Percentiles rank a stretch among this genome's conserved stretches.
Evolutionary conservation across 1,284 basidiomycete genomes (phyloP).

Genomic region (Somion occarium): DNA sequence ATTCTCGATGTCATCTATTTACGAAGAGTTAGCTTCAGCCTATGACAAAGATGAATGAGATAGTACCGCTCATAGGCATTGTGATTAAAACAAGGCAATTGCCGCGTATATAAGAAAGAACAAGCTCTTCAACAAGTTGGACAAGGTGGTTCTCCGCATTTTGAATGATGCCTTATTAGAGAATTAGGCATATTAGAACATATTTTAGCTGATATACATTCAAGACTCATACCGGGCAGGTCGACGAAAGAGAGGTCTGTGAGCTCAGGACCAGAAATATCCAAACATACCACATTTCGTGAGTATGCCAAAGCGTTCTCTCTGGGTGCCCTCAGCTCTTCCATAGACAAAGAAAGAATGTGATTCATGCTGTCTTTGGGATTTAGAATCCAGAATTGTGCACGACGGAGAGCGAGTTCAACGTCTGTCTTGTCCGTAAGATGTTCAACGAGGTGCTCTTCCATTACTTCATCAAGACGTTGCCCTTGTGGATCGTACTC

Average conservation of each 20-base stretch:
- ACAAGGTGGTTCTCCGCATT: conserved; percentile 42
- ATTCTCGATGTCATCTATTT: conserved; percentile 61
- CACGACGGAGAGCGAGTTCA: conserved; percentile 36
- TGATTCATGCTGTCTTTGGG: conserved; percentile 20
- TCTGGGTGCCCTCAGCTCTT: conserved; percentile 15
- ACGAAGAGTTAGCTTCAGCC: not conserved
- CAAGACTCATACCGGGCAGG: conserved; percentile 17
- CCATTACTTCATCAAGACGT: conserved; percentile 22
- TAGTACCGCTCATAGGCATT: conserved; percentile 57
- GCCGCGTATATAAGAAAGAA: conserved; percentile 38
- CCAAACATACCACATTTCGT: conserved; percentile 38
- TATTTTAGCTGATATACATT: no score
- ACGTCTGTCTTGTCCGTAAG: conserved; percentile 33
- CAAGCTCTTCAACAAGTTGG: conserved; percentile 41
- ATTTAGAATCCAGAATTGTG: conserved; percentile 41
- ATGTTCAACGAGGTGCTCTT: conserved; percentile 31
- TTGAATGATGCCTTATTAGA: conserved; percentile 47
- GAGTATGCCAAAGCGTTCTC: conserved; percentile 31
- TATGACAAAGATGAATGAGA: not conserved
- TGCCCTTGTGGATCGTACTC: conserved; percentile 18
- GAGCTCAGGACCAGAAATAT: conserved; percentile 37
- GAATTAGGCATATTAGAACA: not conserved
- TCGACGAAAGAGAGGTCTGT: conserved; percentile 16
- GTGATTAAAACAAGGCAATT: conserved; percentile 50
- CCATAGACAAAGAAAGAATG: conserved; percentile 22